Base-by-base conservation (phyloP, 495 filamentous ascomycete species). In the Cenococcum geophilum region DNA sequence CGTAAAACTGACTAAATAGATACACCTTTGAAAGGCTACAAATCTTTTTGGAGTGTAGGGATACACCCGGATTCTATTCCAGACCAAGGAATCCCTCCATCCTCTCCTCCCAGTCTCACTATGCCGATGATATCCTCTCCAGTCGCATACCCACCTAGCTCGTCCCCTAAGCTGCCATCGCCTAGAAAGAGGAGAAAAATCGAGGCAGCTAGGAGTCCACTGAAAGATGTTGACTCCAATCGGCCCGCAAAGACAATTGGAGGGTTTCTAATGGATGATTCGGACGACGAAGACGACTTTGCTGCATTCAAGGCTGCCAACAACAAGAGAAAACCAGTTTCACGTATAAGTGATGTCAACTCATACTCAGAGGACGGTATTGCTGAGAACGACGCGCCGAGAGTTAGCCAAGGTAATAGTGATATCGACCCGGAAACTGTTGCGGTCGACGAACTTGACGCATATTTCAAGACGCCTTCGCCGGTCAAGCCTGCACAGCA, bases 71-170 rank as follows among this genome's bases (percentile, higher is more conserved):
- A 23, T 16, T 58, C 61, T n/a, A 60, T 37, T 11, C 64, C 25
- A 32, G 45, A 63, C 61, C 49, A 35, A 20, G 9, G 4, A 0
- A 55, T 21, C 55, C 47, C 66, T 18, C 67, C 64, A 25, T 70
- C 68, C 1, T 71, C 73, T 57, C 75, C 76, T 37, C 72, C 71
- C 53, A 73, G 27, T 69, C 70, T 49, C 73, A 81, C 73, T 34
- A 88, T 89, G 82, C 79, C 83, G 8, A 75, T 83, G 42, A 78
- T 83, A 14, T 87, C 86, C 1, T 86, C 86, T 16, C 83, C 85
- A 21, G 71, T 82, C 16, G 68, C 73, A n/a, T 82, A 82, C 65
- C 82, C 84, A 1, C 71, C 76, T 14, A 82, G 77, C 62, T 83
- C 82, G 2, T 77, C 79, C 6, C 79, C 81, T 8, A 70, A 75